Evolutionary conservation across 352 stramenopile species (phyloP).

Genomic region (Phytophthora pisi): DNA sequence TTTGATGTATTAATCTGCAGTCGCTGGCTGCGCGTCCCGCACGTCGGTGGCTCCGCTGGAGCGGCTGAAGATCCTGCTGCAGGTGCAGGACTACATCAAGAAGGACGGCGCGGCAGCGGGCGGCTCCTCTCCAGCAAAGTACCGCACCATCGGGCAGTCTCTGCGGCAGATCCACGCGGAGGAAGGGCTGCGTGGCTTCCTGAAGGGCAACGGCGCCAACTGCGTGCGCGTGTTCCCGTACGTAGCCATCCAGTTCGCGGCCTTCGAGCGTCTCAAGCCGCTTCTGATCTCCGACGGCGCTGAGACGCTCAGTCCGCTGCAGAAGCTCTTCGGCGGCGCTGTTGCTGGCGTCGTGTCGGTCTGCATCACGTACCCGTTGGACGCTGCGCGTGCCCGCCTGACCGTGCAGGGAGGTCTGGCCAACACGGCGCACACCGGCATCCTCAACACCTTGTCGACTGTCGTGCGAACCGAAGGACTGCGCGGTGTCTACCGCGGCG

Average conservation of each 20-base stretch:
- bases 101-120: conserved; percentile 6
- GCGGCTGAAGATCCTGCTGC: conserved; percentile 81
- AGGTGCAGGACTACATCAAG: conserved; percentile 77
- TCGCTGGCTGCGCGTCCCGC: conserved; percentile 72
- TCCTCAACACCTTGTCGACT: conserved; percentile 59
- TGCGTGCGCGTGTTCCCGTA: conserved; percentile 82
- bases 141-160: conserved; percentile 60
- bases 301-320: conserved; percentile 45
- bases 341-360: conserved; percentile 75
- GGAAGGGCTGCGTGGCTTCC: conserved; percentile 68
- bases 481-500: conserved; percentile 61
- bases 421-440: conserved; percentile 65
- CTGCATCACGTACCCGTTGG: conserved; percentile 70
- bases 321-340: conserved; percentile 64
- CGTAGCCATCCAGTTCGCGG: conserved; percentile 78
- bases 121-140: conserved; percentile 37
- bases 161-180: conserved; percentile 66
- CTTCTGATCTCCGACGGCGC: conserved; percentile 47
- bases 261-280: conserved; percentile 67
- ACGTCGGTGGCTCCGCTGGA: conserved; percentile 76
- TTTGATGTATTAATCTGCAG: conserved; percentile 25
- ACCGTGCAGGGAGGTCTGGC: conserved; percentile 71
- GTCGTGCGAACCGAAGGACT: conserved; percentile 64
- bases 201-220: conserved; percentile 84
- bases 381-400: conserved; percentile 74